Evolutionary conservation across 306 rosid genomes (phyloP), one percentile per base, ranked within the genome.

Genomic region (Vicia sativa): DNA sequence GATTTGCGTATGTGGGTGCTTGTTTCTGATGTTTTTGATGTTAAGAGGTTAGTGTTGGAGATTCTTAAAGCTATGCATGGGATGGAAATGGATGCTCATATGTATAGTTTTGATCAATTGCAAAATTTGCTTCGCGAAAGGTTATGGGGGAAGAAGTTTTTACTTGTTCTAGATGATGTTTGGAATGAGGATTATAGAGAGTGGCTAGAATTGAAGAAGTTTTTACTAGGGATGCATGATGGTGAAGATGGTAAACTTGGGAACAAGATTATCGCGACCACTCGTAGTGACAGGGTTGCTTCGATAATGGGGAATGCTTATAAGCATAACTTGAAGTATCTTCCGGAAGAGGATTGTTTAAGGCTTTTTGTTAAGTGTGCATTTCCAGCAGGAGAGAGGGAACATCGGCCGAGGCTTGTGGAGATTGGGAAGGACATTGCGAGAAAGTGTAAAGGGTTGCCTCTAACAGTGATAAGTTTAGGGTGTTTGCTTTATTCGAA

Each of bases 361-460:
- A 25, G 7, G 52, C 62, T 72, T n/a, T 72, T 72, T 72, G 54
- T 62, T 14, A 72, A 38, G 62, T 62, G 29, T 61, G 76, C 76
- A 48, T 72, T 72, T 62, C 21, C 42, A 9, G 62, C 19, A 11
- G 72, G 72, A 35, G 62, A 34, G 21, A 62, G 3, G 72, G 19
- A 49, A 19, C 61, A 19, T 6, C 18, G 39, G 10, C 77, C 77
- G 12, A 72, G 70, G 55, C 70, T 72, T 38, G 7, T 50, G 6
- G 64, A 72, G 28, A 72, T 72, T 49, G 77, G 77, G 53, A 72
- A 61, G 69, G 70, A 72, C 13, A 72, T 72, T 61, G 62, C 25
- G 15, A 72, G 70, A 21, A 72, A 72, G 70, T 72, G 76, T 34
- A 10, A 25, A 72, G 76, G 76, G 54, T 38, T 72, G 63, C 77